Percentiles rank a stretch among this genome's conserved stretches.
These are phyloP conservation scores for Phytophthora multivora DNA, from an alignment of 352 stramenopile species.

Conservation along the genomic window DNA sequence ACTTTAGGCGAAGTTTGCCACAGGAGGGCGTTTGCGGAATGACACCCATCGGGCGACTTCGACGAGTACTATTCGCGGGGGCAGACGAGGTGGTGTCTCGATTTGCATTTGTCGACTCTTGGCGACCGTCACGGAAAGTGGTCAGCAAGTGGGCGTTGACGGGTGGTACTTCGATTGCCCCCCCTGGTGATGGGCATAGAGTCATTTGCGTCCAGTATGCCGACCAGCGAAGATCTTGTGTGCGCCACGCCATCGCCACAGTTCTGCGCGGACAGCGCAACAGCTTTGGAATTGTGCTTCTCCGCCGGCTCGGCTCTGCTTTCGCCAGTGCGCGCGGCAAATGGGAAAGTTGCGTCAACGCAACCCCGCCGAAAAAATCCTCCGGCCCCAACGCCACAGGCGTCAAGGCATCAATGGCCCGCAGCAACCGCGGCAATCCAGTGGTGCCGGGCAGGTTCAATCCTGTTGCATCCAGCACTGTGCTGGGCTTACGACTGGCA, in stretches of 20 bases:
- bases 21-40: conserved; percentile 25
- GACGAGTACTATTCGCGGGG: conserved; percentile 27
- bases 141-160: conserved; percentile 22
- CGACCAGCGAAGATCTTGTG: conserved; percentile 23
- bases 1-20: background rate
- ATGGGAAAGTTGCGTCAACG: conserved; percentile 26
- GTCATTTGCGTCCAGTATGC: conserved; percentile 12
- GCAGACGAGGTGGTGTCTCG: background rate
- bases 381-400: background rate
- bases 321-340: background rate
- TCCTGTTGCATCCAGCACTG: background rate
- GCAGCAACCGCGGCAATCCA: background rate
- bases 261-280: background rate
- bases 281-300: conserved; percentile 26
- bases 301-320: background rate
- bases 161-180: conserved; percentile 15
- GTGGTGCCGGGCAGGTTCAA: background rate
- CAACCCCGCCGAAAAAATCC: conserved; percentile 13
- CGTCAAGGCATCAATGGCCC: background rate
- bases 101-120: conserved; percentile 7
- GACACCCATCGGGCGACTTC: conserved; percentile 8
- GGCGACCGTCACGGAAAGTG: conserved; percentile 24
- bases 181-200: conserved; percentile 21
- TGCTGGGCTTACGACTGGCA: background rate
- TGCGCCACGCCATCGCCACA: conserved; percentile 1